phyloP scores from a whole-genome alignment of 345 rosid species.

The Brassica carinata region DNA sequence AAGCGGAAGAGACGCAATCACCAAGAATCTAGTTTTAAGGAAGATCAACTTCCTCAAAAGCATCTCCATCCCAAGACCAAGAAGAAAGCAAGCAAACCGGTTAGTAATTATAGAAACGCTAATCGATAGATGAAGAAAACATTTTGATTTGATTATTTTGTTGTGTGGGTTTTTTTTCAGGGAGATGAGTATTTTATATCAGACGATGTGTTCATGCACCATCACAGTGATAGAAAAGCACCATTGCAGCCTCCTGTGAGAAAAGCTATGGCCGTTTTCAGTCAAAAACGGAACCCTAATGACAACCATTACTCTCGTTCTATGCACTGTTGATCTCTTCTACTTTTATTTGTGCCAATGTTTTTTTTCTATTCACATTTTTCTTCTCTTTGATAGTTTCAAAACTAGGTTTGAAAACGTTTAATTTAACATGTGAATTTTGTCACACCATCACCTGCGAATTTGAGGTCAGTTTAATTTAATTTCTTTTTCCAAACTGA shows the following conservation, averaged over 20 bases:
- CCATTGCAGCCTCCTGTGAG: constrained; percentile 83
- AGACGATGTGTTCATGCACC: constrained; percentile 60
- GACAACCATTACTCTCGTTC: constrained; percentile 90
- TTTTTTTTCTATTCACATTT: background rate
- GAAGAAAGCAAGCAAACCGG: constrained; percentile 74
- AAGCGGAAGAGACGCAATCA: constrained; percentile 90
- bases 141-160: background rate
- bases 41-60: constrained; percentile 94
- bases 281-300: constrained; percentile 92
- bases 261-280: constrained; percentile 78
- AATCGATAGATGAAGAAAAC: background rate
- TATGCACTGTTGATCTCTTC: constrained; percentile 36
- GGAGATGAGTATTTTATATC: constrained; percentile 62
- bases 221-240: constrained; percentile 57
- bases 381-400: background rate
- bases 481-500: no score
- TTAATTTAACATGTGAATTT: background rate
- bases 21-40: constrained; percentile 75
- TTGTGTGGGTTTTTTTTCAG: constrained; percentile 39
- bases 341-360: background rate
- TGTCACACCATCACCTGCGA: background rate
- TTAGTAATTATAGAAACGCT: constrained; percentile 29
- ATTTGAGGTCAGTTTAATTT: background rate
- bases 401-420: background rate
- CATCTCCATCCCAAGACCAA: constrained; percentile 77